Evolutionary conservation across 176 grass and related monocot species (phyloP), one percentile per base, ranked within the genome.

Genomic region (Saccharum spontaneum): DNA sequence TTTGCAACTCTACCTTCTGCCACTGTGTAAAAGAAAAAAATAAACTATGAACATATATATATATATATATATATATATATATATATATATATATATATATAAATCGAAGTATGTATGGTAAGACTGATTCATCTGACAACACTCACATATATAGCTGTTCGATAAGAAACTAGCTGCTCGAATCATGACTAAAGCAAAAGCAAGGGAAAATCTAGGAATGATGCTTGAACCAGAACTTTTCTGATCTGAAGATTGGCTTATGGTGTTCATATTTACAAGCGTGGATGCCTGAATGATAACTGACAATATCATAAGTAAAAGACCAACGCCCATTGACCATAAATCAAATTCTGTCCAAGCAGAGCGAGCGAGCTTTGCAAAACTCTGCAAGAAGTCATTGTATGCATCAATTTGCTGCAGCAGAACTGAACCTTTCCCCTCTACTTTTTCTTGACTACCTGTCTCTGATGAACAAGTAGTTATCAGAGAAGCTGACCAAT

Each of bases 91-190:
- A 69, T 20, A 71, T 76, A 67, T 20, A 54, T 69, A 61, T 79
- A 60, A 73, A 15, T 14, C 60, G n/a, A 71, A 85, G 31, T 83
- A 23, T 10, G 28, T 59, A 60, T 14, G 46, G 20, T 69, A 44
- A 67, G n/a, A 80, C 36, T 80, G 82, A 18, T 86, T 82, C 62
- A 92, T 85, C 79, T 86, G 76, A 79, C 12, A 4, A 67, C 88
- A 91, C 93, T 94, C 86, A 98, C 96, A 94, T 92, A 98, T 98
- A 82, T 93, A 98, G 89, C 96, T 98, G 83, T 98, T 98, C 30
- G 96, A 98, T 81, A 98, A 86, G 80, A 98, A 98, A 86, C 91
- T 98, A 63, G 79, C 91, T 78, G 96, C 96, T 76, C 96, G 91
- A 52, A 98, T 88, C 62, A 59, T 60, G 7, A 95, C 83, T 82